Evolutionary conservation across 345 rosid species (phyloP), one percentile per base, ranked within the genome.

Genomic region (Punica granatum): DNA sequence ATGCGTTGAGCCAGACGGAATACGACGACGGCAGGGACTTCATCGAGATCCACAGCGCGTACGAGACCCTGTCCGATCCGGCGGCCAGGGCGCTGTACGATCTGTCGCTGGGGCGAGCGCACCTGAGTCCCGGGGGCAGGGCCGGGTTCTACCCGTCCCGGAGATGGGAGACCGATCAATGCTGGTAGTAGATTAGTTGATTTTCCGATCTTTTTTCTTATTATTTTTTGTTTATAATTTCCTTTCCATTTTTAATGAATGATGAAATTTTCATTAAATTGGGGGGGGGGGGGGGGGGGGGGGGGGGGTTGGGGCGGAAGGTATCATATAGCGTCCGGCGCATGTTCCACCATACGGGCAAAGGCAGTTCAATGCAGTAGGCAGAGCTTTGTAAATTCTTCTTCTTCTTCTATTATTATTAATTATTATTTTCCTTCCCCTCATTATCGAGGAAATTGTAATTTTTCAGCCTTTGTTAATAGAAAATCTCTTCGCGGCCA

Each of bases 121-220:
- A 28, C 30, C 1, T 34, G 60, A 30, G 33, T 7, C 36, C 53
- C 61, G 60, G 35, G 5, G 33, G 33, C n/a, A 16, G 72, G 21
- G 1, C 7, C 33, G 72, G 65, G 69, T 58, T 56, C 16, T 64
- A 34, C 61, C 30, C 66, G 49, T 63, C 70, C 51, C 70, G 70
- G 63, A 37, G 77, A 43, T 74, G 73, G 77, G 77, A 74, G 36
- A 69, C 73, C 73, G 77, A 74, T 66, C 72, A 75, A 53, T 75
- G 78, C 68, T 75, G 78, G 78, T 75, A 44, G 71, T 16, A 2
- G 36, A 14, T 8, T 56, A 15, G 16, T 4, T 56, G 14, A 2
- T 19, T 53, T 70, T 28, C 4, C 14, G 10, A 18, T 0, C 23
- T 51, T 23, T 13, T 32, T 19, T 1, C 25, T 28, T 32, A n/a